Evolutionary conservation across 2,329 filamentous ascomycete species (phyloP).

Genomic region (Grosmannia clavigera): DNA sequence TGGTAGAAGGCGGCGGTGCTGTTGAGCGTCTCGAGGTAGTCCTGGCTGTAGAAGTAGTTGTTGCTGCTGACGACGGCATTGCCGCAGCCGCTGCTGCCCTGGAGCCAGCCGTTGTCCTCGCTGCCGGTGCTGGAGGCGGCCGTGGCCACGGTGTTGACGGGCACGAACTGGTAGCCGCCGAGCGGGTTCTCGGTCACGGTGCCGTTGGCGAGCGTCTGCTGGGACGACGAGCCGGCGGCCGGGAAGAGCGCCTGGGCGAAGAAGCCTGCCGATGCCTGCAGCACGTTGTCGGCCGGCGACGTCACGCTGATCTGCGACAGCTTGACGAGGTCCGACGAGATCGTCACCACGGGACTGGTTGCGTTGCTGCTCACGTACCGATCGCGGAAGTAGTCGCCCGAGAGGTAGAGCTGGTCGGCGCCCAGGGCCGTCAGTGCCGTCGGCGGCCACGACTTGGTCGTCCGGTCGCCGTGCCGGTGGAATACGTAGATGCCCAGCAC

Average conservation of each 20-base stretch:
- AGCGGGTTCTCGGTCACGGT: constrained; percentile 54
- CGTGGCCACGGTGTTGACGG: constrained; percentile 48
- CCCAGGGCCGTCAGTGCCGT: constrained; percentile 68
- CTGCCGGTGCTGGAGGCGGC: constrained; percentile 42
- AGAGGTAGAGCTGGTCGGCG: constrained; percentile 59
- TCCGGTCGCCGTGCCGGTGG: constrained; percentile 81
- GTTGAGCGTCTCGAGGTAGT: constrained; percentile 31
- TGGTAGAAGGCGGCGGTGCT: constrained; percentile 49
- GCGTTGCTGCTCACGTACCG: constrained; percentile 58
- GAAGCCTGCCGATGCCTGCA: constrained; percentile 66
- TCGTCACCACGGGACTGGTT: constrained; percentile 47
- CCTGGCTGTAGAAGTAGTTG: constrained; percentile 35
- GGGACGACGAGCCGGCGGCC: constrained; percentile 45
- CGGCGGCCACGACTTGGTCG: constrained; percentile 60
- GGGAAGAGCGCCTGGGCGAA: constrained; percentile 86
- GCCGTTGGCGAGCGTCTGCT: constrained; percentile 59
- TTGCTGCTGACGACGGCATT: constrained; percentile 43
- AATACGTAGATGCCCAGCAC: constrained; percentile 78
- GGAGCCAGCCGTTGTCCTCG: constrained; percentile 45
- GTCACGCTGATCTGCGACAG: constrained; percentile 59
- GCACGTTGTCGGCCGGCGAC: constrained; percentile 61
- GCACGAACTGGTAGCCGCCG: constrained; percentile 74
- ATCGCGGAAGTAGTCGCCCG: constrained; percentile 62
- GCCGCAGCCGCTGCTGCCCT: constrained; percentile 44
- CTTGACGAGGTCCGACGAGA: constrained; percentile 55